Conservation (phyloP, 1,284 basidiomycete genomes). For the Papiliotrema nemorosa region DNA sequence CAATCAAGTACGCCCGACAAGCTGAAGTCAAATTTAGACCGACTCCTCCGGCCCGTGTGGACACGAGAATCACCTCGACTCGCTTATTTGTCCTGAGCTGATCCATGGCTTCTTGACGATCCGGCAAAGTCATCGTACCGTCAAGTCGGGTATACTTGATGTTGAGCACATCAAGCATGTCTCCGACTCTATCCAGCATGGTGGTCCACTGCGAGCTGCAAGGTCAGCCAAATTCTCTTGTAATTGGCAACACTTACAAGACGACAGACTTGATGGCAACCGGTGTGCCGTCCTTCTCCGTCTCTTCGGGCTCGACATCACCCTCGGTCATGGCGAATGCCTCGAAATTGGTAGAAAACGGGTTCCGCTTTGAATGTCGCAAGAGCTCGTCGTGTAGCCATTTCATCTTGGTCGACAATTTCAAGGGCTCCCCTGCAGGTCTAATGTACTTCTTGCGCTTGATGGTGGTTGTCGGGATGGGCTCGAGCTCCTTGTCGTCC, state of each 20-base stretch:
- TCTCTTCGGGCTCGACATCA: conserved; percentile 67
- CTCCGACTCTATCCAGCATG: conserved; percentile 94
- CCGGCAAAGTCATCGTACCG: conserved; percentile 94
- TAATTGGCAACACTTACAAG: conserved; percentile 62
- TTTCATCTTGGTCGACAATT: conserved; percentile 80
- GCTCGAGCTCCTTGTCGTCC: conserved; percentile 53
- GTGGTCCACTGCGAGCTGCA: conserved; percentile 82
- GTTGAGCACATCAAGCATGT: conserved; percentile 72
- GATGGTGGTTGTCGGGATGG: conserved; percentile 12
- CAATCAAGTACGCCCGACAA: conserved; percentile 87
- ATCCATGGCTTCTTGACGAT: conserved; percentile 84
- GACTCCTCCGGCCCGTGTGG: conserved; percentile 93
- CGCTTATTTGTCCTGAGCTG: conserved; percentile 74
- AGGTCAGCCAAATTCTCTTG: conserved; percentile 2
- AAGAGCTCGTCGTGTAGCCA: conserved; percentile 71
- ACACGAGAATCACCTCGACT: conserved; percentile 90
- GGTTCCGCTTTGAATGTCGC: conserved; percentile 71
- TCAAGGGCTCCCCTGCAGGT: conserved; percentile 65
- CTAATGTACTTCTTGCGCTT: conserved; percentile 64
- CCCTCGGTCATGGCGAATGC: conserved; percentile 54
- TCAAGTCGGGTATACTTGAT: conserved; percentile 89
- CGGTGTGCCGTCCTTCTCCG: conserved; percentile 57
- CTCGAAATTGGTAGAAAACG: conserved; percentile 79
- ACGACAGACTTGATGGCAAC: conserved; percentile 73
- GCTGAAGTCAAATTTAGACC: conserved; percentile 92